Evolutionary conservation across 1,284 basidiomycete genomes (phyloP).

Genomic region (Kwoniella shivajii): DNA sequence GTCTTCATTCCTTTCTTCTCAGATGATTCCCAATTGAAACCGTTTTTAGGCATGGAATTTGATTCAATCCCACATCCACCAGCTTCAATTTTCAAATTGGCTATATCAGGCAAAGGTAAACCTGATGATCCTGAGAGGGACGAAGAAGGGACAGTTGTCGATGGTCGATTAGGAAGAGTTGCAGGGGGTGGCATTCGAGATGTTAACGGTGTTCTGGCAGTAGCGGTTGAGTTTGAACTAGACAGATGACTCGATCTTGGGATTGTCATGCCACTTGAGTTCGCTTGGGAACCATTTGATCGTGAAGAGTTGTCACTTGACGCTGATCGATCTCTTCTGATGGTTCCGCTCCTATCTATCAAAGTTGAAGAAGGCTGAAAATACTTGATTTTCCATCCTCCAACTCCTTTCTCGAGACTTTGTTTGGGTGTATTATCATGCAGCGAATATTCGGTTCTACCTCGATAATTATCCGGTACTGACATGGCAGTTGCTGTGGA

Average conservation of each 20-base stretch:
- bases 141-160: conserved; percentile 1
- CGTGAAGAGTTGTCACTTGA: conserved; percentile 7
- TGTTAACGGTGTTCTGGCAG: conserved; percentile 13
- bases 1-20: conserved; percentile 40
- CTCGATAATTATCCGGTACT: conserved; percentile 2
- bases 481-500: conserved; percentile 5
- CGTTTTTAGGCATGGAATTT: conserved; percentile 24
- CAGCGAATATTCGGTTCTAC: conserved; percentile 5
- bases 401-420: conserved; percentile 36
- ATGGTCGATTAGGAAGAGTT: conserved; percentile 13
- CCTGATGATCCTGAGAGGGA: background rate
- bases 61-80: conserved; percentile 9
- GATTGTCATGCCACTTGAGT: conserved; percentile 2
- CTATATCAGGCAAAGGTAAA: conserved; percentile 9
- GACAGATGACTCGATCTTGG: conserved; percentile 7
- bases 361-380: conserved; percentile 11
- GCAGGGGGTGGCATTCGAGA: conserved; percentile 21
- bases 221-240: conserved; percentile 13
- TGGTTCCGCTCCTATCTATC: conserved; percentile 5
- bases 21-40: conserved; percentile 44
- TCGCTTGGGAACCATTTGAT: background rate
- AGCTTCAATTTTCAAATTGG: conserved; percentile 9
- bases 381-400: conserved; percentile 45
- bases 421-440: conserved; percentile 43
- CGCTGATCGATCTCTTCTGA: conserved; percentile 7